Conservation (phyloP, 257 asterid species). For the Solanum acaule region DNA sequence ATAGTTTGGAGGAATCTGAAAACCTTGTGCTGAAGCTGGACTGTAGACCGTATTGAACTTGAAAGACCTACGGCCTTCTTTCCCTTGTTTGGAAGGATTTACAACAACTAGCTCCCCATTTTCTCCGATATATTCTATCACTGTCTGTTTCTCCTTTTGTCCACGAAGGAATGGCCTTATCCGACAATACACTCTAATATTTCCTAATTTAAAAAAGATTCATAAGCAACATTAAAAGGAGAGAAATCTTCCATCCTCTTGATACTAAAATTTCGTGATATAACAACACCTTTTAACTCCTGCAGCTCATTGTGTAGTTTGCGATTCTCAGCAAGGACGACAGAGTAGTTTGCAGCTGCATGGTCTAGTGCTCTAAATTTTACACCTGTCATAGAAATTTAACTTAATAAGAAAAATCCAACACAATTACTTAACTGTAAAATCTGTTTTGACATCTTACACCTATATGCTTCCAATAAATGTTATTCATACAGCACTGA, state of each 20-base stretch:
- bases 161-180: slow-evolving; percentile 87
- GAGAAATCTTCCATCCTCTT: neutral
- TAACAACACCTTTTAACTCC: slow-evolving; percentile 73
- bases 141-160: slow-evolving; percentile 62
- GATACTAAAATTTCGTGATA: neutral
- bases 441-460: neutral
- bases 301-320: slow-evolving; percentile 76
- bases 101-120: slow-evolving; percentile 64
- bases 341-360: slow-evolving; percentile 50
- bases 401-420: neutral
- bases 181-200: slow-evolving; percentile 90
- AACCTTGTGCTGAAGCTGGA: slow-evolving; percentile 82
- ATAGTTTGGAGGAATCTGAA: neutral
- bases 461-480: neutral
- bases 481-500: neutral
- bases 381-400: slow-evolving; percentile 24
- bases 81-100: slow-evolving; percentile 85
- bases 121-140: slow-evolving; percentile 67
- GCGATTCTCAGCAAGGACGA: slow-evolving; percentile 55
- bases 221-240: neutral
- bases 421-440: neutral
- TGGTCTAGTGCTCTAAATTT: slow-evolving; percentile 37
- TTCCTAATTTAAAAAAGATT: slow-evolving; percentile 35
- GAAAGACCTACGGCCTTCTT: slow-evolving; percentile 84
- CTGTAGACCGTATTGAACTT: slow-evolving; percentile 74